These are phyloP conservation scores for Lizonia empirigonia DNA, from an alignment of 2,329 filamentous ascomycete genomes.

Conservation along the genomic window DNA sequence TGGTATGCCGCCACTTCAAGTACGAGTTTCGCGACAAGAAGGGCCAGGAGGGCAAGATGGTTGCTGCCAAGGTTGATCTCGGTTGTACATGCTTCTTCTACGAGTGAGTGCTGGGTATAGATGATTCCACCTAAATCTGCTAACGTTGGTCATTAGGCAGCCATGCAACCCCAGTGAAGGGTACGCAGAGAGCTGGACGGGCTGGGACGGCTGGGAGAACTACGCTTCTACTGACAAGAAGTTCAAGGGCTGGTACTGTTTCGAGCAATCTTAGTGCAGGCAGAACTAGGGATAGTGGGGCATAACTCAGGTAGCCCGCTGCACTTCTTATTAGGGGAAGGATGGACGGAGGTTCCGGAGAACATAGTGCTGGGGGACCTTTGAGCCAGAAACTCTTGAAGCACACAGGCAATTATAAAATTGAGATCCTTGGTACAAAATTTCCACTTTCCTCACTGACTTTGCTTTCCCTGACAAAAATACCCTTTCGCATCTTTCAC, in stretches of 20 bases:
- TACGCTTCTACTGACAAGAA: constrained; percentile 5
- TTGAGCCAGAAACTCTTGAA: no score
- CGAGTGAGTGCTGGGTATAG: constrained; percentile 4
- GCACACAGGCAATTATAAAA: no score
- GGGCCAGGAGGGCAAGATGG: constrained; percentile 9
- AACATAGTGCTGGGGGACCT: no score
- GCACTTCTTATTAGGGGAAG: no score
- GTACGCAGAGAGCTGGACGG: constrained; percentile 4
- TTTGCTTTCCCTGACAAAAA: no score
- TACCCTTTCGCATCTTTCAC: no score
- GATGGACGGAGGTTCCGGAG: no score
- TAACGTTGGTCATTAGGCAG: neutral
- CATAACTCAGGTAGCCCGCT: neutral
- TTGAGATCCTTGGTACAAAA: no score
- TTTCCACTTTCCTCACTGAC: no score
- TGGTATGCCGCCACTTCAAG: constrained; percentile 12
- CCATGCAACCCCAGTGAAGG: neutral
- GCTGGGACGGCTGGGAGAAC: constrained; percentile 8
- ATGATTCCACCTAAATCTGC: neutral
- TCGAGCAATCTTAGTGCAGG: neutral
- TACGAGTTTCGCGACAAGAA: constrained; percentile 13
- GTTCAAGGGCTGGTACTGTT: constrained; percentile 16
- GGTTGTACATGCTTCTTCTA: constrained; percentile 17
- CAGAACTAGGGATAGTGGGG: neutral
- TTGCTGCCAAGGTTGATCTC: constrained; percentile 8